Percentiles rank a stretch among this genome's conserved stretches.
These are phyloP conservation scores for Rozella allomycis DNA, from an alignment of 371 early-diverging fungal genomes.

Conservation along the genomic window DNA sequence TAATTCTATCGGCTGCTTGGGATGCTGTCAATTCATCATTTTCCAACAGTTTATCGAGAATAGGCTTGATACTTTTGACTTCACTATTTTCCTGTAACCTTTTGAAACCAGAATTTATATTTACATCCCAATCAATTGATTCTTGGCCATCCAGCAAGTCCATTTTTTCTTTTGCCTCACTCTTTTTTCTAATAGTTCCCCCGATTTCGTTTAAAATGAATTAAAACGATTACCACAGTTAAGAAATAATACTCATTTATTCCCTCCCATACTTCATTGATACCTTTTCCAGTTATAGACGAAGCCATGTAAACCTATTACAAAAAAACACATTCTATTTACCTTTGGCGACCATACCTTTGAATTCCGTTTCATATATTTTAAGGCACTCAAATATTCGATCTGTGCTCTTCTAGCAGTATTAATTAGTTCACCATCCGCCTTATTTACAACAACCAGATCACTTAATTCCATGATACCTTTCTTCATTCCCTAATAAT, in stretches of 20 bases:
- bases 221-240: no score
- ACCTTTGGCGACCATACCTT: conserved; percentile 19
- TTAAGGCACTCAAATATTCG: conserved; percentile 38
- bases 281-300: conserved; percentile 27
- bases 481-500: conserved; percentile 44
- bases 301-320: conserved; percentile 35
- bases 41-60: no score
- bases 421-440: conserved; percentile 40
- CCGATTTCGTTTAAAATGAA: conserved; percentile 11
- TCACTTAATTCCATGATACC: conserved; percentile 61
- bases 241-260: conserved; percentile 29
- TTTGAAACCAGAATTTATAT: no score
- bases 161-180: conserved; percentile 35
- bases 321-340: no score
- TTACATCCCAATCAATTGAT: no score
- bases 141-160: conserved; percentile 67
- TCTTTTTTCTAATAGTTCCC: conserved; percentile 23
- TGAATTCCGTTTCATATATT: conserved; percentile 19
- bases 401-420: conserved; percentile 36
- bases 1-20: no score
- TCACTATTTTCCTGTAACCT: no score
- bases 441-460: conserved; percentile 49
- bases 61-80: no score
- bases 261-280: conserved; percentile 39
- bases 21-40: no score